Conservation (phyloP, 108 stramenopile genomes). For the Skeletonema grethae region DNA sequence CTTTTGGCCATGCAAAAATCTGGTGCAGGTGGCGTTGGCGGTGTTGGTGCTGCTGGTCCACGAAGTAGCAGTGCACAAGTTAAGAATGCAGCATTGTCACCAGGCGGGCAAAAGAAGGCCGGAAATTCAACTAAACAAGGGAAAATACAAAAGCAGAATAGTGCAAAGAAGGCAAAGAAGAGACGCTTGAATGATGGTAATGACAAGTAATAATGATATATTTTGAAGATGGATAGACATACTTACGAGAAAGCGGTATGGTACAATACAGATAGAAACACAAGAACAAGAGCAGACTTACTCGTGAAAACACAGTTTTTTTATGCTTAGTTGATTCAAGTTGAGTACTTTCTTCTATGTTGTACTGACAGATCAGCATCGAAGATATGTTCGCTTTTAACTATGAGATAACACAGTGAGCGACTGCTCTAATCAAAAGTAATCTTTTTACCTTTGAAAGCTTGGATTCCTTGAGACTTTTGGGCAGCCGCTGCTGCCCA, state of each 20-base stretch:
- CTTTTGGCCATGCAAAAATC: conserved; percentile 28
- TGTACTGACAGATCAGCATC: too few relatives aligned
- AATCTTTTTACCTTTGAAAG: conserved; percentile 83
- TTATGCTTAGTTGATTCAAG: too few relatives aligned
- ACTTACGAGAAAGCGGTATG: too few relatives aligned
- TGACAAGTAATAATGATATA: neutral
- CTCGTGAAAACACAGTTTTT: too few relatives aligned
- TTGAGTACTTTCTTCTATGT: too few relatives aligned
- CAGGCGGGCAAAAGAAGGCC: neutral
- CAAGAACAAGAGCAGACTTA: too few relatives aligned
- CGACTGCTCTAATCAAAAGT: conserved; percentile 80
- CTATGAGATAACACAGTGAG: too few relatives aligned
- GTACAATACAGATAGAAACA: too few relatives aligned
- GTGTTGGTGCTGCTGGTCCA: neutral
- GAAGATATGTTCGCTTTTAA: too few relatives aligned
- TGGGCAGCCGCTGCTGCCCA: conserved; percentile 80
- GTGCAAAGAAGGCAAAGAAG: neutral
- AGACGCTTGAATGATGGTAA: neutral
- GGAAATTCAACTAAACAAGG: neutral
- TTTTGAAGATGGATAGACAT: neutral
- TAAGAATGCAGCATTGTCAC: neutral
- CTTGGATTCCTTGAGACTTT: conserved; percentile 70
- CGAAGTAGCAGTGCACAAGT: conserved; percentile 1
- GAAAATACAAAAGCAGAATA: neutral
- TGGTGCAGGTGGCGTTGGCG: neutral